Base-by-base conservation (phyloP, 2,329 filamentous ascomycete species). In the Ambrosiella beaveri region DNA sequence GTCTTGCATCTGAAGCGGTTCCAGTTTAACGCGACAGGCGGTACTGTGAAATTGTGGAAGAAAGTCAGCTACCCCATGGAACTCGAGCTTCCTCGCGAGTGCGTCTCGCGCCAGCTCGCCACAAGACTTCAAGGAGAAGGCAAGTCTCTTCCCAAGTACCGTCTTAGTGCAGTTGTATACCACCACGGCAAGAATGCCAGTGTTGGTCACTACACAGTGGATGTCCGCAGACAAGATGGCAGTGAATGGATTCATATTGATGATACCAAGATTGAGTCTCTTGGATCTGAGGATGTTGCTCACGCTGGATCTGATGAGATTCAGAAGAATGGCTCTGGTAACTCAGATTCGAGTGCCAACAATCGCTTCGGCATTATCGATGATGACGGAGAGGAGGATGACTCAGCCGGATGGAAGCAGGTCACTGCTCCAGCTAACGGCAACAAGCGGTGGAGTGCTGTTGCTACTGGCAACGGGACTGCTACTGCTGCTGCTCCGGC, bases 41-140 rank as follows among this genome's bases (percentile, higher is more conserved):
- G 89, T 27, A 95, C 89, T 0, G 85, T 95, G 66, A 98, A 98
- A 75, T 95, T 97, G 63, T 96, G 91, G 88, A 98, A 97, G 74
- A 95, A 91, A 73, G 78, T 98, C 60, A 91, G 89, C 17, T 98
- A 98, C 66, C 93, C 93, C 0, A 74, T 98, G 36, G 90, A 97
- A 66, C 76, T 98, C 55, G 91, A 97, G 68, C 88, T 98, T 62
- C 93, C 93, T 0, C 85, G 84, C 59, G 91, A 97, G 67, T 85
- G 88, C 8, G 85, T 98, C 65, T 85, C 89, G 9, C 81, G 84
- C 37, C 80, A 85, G 65, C 85, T 83, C 68, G 81, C 85, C 57
- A 82, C 81, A 63, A 76, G 77, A 50, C 74, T 86, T 62, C 74
- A 78, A 35, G 74, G 80, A 13, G 81, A 84, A 62, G 82, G 84